Conservation (phyloP, 2,329 filamentous ascomycete species). For the Talaromyces funiculosus region DNA sequence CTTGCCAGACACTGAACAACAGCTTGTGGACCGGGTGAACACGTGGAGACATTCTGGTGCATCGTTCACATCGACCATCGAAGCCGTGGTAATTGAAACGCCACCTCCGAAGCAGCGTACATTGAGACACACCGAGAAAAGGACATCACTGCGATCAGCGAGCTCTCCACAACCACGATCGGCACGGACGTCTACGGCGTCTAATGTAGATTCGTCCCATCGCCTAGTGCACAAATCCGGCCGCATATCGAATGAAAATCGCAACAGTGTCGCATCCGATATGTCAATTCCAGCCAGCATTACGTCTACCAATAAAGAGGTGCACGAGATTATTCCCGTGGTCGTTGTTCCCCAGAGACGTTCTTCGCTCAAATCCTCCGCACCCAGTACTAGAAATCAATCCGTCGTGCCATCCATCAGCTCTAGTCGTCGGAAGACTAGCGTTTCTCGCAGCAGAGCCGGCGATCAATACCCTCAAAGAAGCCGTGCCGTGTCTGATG, state of each 20-base stretch:
- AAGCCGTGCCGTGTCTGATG: slow-evolving; percentile 39
- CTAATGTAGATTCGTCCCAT: slow-evolving; percentile 41
- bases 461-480: slow-evolving; percentile 17
- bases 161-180: slow-evolving; percentile 42
- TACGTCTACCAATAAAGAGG: slow-evolving; percentile 22
- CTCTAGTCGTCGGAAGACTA: slow-evolving; percentile 34
- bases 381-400: slow-evolving; percentile 31
- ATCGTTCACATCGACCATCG: slow-evolving; percentile 51
- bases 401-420: slow-evolving; percentile 35
- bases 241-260: slow-evolving; percentile 45
- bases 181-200: slow-evolving; percentile 41
- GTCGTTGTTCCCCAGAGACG: slow-evolving; percentile 44
- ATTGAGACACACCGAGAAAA: slow-evolving; percentile 51
- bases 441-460: slow-evolving; percentile 22
- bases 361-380: slow-evolving; percentile 40
- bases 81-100: slow-evolving; percentile 51
- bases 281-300: slow-evolving; percentile 25
- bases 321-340: slow-evolving; percentile 39
- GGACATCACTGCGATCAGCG: slow-evolving; percentile 46
- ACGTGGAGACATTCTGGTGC: slow-evolving; percentile 44
- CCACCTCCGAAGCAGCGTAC: slow-evolving; percentile 42
- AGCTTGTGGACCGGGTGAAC: slow-evolving; percentile 25
- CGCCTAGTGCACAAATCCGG: slow-evolving; percentile 48
- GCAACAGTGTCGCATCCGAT: slow-evolving; percentile 40
- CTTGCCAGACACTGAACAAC: slow-evolving; percentile 25